phyloP scores from a whole-genome alignment of 768 basidiomycete genomes.

The Amanita subjunquillea region DNA sequence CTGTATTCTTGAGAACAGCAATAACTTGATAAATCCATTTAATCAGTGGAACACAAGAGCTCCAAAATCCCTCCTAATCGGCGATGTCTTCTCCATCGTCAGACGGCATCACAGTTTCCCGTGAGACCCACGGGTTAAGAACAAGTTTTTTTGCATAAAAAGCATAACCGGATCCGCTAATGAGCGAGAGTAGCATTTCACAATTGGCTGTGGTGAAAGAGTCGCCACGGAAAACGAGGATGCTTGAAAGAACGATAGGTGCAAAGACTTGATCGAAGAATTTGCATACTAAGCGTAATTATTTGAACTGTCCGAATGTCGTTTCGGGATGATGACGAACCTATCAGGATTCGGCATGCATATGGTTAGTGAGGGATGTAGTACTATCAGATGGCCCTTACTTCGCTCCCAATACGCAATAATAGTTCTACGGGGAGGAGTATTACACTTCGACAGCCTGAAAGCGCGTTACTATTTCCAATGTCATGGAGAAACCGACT shows the following conservation, averaged over 20 bases:
- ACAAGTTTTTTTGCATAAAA: background rate
- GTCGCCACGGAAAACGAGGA: background rate
- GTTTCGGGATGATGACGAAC: background rate
- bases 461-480: too few relatives aligned
- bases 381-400: too few relatives aligned
- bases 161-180: background rate
- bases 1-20: too few relatives aligned
- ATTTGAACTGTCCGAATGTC: background rate
- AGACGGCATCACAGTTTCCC: background rate
- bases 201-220: background rate
- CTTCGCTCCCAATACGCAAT: too few relatives aligned
- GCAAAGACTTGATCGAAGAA: background rate
- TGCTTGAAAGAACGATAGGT: background rate
- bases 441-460: too few relatives aligned
- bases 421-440: too few relatives aligned
- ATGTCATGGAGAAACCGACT: too few relatives aligned
- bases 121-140: background rate
- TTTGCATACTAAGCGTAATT: background rate
- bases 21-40: background rate
- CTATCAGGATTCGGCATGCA: background rate
- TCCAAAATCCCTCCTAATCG: too few relatives aligned
- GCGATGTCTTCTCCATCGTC: too few relatives aligned
- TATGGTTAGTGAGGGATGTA: too few relatives aligned
- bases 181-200: background rate
- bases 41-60: too few relatives aligned